Conservation (phyloP, 176 grass and related monocot species). For the Cymbopogon citratus region DNA sequence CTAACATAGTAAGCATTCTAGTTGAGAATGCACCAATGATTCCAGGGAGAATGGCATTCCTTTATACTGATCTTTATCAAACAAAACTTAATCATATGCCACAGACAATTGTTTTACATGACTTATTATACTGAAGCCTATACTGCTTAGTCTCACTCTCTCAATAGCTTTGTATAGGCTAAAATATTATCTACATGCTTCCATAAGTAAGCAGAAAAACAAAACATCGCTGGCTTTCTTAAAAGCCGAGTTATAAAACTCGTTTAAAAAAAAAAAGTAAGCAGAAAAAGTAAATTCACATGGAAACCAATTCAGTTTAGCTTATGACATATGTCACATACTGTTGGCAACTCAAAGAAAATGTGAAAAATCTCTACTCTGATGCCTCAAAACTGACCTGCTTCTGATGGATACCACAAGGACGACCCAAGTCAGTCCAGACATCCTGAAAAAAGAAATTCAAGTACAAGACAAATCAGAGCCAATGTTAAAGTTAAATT, state of each 20-base stretch:
- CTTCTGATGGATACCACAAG: constrained; percentile 94
- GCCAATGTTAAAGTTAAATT: background rate
- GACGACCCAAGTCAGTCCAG: constrained; percentile 85
- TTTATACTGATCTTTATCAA: background rate
- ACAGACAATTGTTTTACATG: background rate
- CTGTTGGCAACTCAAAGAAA: background rate
- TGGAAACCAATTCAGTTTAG: background rate
- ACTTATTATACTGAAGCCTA: too few species aligned
- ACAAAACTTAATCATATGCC: background rate
- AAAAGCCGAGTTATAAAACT: too few species aligned
- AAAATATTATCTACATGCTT: background rate
- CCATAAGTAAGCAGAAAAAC: background rate
- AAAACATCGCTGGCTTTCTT: too few species aligned
- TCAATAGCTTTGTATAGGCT: background rate
- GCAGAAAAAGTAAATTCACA: background rate
- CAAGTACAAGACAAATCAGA: constrained; percentile 23
- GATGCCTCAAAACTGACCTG: constrained; percentile 49
- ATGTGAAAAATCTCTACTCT: background rate
- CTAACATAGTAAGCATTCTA: constrained; percentile 18
- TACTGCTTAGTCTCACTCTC: background rate
- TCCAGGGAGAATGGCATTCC: constrained; percentile 6
- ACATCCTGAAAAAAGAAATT: constrained; percentile 61
- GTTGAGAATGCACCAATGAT: background rate
- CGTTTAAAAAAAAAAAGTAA: too few species aligned
- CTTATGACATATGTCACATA: background rate